Evolutionary conservation across 768 basidiomycete species (phyloP).

Genomic region (Amanita thiersii): DNA sequence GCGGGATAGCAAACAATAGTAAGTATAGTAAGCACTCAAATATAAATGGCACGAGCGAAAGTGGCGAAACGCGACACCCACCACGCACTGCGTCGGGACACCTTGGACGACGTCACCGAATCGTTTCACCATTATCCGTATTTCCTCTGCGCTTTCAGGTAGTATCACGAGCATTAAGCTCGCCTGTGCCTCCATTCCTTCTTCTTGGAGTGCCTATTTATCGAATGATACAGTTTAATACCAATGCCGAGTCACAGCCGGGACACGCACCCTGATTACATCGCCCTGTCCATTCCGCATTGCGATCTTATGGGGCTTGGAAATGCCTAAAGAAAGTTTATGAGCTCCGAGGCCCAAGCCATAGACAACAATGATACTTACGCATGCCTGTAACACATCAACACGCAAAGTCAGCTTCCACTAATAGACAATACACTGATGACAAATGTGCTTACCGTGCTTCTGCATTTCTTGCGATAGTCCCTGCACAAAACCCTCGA

Average conservation of each 20-base stretch:
- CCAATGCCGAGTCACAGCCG: neutral
- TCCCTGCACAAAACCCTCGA: neutral
- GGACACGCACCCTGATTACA: neutral
- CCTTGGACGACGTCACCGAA: constrained; percentile 41
- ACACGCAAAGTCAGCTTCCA: neutral
- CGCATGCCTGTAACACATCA: neutral
- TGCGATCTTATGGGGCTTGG: neutral
- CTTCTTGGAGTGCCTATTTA: constrained; percentile 4
- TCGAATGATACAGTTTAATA: neutral
- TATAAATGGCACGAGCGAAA: neutral
- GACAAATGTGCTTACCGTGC: neutral
- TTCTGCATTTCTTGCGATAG: neutral
- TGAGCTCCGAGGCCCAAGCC: neutral
- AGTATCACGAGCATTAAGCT: constrained; percentile 42
- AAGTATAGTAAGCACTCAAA: neutral
- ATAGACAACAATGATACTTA: neutral
- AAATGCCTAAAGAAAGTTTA: neutral
- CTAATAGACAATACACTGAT: neutral
- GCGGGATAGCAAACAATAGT: neutral
- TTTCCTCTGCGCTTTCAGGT: constrained; percentile 37
- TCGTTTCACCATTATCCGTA: constrained; percentile 40
- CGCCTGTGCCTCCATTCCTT: neutral
- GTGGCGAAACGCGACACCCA: neutral
- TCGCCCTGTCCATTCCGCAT: constrained; percentile 1
- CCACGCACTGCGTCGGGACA: constrained; percentile 10